These are phyloP conservation scores for Chrysophaeum taylorii DNA, from an alignment of 352 stramenopile genomes.

Conservation along the genomic window DNA sequence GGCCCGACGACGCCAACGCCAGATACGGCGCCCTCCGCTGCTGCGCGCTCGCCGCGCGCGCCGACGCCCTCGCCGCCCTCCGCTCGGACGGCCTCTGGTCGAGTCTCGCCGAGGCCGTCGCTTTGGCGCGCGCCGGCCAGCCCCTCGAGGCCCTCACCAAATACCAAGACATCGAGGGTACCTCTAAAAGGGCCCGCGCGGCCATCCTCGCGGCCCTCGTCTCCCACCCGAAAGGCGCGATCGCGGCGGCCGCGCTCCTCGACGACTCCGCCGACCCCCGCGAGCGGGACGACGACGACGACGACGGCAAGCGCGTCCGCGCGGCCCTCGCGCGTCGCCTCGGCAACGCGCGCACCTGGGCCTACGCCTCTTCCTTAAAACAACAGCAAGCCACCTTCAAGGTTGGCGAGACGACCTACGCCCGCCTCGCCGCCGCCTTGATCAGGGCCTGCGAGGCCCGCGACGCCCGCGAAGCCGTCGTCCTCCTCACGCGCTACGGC, in stretches of 20 bases:
- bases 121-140: neutral
- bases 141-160: neutral
- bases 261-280: neutral
- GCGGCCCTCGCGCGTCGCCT: neutral
- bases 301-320: neutral
- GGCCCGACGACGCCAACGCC: neutral
- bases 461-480: neutral
- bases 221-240: neutral
- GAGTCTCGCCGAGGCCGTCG: neutral
- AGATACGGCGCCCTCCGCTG: neutral
- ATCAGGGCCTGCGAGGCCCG: neutral
- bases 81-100: neutral
- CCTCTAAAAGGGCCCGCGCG: neutral
- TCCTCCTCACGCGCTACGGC: neutral
- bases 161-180: neutral
- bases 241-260: neutral
- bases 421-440: neutral
- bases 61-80: neutral
- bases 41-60: neutral
- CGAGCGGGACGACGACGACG: neutral
- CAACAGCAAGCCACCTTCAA: neutral
- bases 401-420: neutral
- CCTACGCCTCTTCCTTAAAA: neutral
- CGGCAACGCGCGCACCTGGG: conserved; percentile 11
- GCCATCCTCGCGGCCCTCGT: neutral